Base-by-base conservation (phyloP, 2,329 filamentous ascomycete species). In the Trichoderma guizhouense region DNA sequence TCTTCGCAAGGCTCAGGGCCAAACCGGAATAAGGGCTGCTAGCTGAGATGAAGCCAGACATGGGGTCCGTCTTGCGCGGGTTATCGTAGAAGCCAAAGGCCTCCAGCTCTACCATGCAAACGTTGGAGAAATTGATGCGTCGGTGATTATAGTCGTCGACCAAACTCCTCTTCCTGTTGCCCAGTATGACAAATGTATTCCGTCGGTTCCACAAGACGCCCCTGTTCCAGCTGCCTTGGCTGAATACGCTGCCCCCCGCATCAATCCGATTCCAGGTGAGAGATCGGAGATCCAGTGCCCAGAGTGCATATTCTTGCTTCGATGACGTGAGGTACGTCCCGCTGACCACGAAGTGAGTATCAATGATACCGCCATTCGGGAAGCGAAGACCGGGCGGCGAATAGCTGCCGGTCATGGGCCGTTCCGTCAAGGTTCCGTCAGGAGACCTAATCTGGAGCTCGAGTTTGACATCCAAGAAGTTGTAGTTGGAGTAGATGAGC, bases 401-500 rank as follows among this genome's bases (percentile, higher is more conserved):
- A 73, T 94, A 93, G 7, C 89, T 88, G 21, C 93, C 92, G 21
- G 91, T 91, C 95, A 99, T 98, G 30, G 92, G 89, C 81, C 93
- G 95, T 80, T 99, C 96, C 1, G 90, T 89, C 68, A 99, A 84
- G 0, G 90, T 90, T 34, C 96, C 95, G 79, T 98, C 95, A 1
- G 93, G 89, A 9, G 92, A 86, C 67, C 96, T 90, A 62, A 99
- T 90, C 81, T 98, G 96, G 47, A 99, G 85, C 81, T 99, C 96
- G 28, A 99, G 85, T 80, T 97, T 98, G 75, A 99, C 96, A 77
- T 99, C 95, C 70, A 99, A 82, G 78, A 99, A 99, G 82, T 99
- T 98, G 82, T 99, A 99, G 80, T 99, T 99, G 28, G 95, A 98
- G 81, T 99, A 99, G 60, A 99, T 97, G 74, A 99, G 87, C 94